Percentiles rank a stretch among this genome's conserved stretches.
phyloP scores from a whole-genome alignment of 2,329 filamentous ascomycete genomes.

The Colletotrichum shisoi region DNA sequence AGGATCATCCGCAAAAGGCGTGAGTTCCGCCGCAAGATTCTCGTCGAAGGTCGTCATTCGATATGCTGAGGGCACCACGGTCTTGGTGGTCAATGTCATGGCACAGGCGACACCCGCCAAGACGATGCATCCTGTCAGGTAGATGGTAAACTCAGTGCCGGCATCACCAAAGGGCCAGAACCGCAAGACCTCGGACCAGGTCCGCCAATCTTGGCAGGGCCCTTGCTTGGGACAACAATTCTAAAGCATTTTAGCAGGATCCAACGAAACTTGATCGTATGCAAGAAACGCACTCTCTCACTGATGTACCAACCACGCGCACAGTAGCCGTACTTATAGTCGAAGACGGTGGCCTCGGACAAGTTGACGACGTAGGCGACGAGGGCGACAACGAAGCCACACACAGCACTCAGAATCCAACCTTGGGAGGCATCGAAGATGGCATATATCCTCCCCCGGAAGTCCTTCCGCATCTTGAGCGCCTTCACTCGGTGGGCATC shows the following conservation, averaged over 20 bases:
- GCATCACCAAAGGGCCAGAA: slow-evolving; percentile 55
- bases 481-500: slow-evolving; percentile 90
- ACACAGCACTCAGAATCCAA: slow-evolving; percentile 91
- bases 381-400: slow-evolving; percentile 83
- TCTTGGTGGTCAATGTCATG: slow-evolving; percentile 89
- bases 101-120: slow-evolving; percentile 78
- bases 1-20: slow-evolving; percentile 49
- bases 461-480: slow-evolving; percentile 80
- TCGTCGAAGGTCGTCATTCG: slow-evolving; percentile 90
- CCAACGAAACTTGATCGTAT: background rate
- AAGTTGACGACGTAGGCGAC: slow-evolving; percentile 91
- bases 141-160: slow-evolving; percentile 82
- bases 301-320: slow-evolving; percentile 73
- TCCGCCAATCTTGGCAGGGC: slow-evolving; percentile 64
- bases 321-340: slow-evolving; percentile 92
- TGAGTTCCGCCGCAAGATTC: slow-evolving; percentile 76
- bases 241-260: slow-evolving; percentile 45
- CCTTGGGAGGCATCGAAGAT: slow-evolving; percentile 89
- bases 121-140: slow-evolving; percentile 73
- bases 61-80: slow-evolving; percentile 87
- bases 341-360: slow-evolving; percentile 84
- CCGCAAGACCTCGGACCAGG: slow-evolving; percentile 62
- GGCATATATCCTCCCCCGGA: slow-evolving; percentile 78
- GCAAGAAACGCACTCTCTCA: slow-evolving; percentile 63
- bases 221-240: slow-evolving; percentile 62